These are phyloP conservation scores for Eucalyptus melliodora DNA, from an alignment of 345 rosid species.

Conservation along the genomic window DNA sequence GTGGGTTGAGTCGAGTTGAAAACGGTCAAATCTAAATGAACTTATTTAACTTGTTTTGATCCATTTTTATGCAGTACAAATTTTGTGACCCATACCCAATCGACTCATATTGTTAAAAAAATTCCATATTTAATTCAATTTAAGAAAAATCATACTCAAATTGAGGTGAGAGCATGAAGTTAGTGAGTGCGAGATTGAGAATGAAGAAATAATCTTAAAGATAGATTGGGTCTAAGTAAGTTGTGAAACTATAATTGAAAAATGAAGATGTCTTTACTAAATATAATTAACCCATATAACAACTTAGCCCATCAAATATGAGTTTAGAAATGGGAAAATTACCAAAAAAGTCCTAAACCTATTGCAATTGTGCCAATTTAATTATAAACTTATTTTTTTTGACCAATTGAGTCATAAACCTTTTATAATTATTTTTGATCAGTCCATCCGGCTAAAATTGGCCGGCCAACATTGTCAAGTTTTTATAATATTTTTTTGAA, in stretches of 20 bases:
- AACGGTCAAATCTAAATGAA: neutral
- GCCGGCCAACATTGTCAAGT: rapidly evolving
- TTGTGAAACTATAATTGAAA: neutral
- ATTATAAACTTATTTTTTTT: too few species aligned
- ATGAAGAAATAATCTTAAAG: neutral
- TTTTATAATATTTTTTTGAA: too few species aligned
- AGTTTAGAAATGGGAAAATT: neutral
- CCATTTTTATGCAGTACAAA: too few species aligned
- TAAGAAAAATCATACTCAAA: too few species aligned
- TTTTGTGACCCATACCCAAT: neutral
- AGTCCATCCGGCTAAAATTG: too few species aligned
- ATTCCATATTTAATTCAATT: too few species aligned
- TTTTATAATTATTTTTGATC: too few species aligned
- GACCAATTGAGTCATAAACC: too few species aligned
- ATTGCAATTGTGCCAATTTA: too few species aligned
- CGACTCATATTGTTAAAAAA: neutral
- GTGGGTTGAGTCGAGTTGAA: neutral
- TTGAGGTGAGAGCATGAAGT: neutral
- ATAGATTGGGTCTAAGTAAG: neutral
- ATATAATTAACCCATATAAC: neutral
- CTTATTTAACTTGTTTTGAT: too few species aligned
- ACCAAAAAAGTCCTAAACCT: too few species aligned
- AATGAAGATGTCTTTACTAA: too few species aligned
- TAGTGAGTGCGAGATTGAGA: neutral
- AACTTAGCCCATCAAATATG: neutral